Conservation (phyloP, 2,329 filamentous ascomycete species). For the Phoma sp. region DNA sequence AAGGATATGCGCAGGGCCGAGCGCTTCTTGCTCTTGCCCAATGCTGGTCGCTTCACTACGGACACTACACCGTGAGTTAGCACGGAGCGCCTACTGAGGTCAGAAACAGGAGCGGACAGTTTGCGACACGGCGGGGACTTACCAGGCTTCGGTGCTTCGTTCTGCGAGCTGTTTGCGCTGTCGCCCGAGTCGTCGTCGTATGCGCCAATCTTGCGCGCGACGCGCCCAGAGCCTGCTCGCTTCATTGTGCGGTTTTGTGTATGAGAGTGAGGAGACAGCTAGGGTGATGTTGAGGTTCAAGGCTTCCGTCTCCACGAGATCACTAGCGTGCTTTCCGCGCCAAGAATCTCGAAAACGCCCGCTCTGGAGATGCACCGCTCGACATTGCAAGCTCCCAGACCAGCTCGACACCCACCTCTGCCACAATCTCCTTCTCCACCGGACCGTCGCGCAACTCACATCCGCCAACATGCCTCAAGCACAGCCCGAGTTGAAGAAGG, state of each 20-base stretch:
- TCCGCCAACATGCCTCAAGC: conserved; percentile 87
- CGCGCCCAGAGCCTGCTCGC: conserved; percentile 65
- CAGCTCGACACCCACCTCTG: conserved; percentile 1
- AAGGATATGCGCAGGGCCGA: conserved; percentile 80
- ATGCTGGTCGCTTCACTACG: conserved; percentile 61
- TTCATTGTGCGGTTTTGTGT: conserved; percentile 56
- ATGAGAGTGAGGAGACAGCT: background rate
- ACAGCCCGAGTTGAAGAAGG: conserved; percentile 99
- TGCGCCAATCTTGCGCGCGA: conserved; percentile 78
- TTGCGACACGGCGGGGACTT: conserved; percentile 35
- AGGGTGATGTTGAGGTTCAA: background rate
- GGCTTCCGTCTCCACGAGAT: conserved; percentile 14
- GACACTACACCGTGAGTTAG: conserved; percentile 57
- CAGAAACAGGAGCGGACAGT: conserved; percentile 36
- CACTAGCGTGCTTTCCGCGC: conserved; percentile 20
- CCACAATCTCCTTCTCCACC: background rate
- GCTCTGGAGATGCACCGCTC: background rate
- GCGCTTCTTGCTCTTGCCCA: conserved; percentile 70
- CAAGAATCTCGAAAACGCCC: conserved; percentile 29
- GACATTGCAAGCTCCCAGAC: background rate
- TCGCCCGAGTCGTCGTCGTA: conserved; percentile 64
- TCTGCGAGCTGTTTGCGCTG: conserved; percentile 39
- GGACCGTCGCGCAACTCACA: conserved; percentile 3
- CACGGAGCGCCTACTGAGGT: conserved; percentile 48
- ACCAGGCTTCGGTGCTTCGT: conserved; percentile 52